These are phyloP conservation scores for Diaporthe aspalathi DNA, from an alignment of 2,329 filamentous ascomycete species.

Conservation along the genomic window DNA sequence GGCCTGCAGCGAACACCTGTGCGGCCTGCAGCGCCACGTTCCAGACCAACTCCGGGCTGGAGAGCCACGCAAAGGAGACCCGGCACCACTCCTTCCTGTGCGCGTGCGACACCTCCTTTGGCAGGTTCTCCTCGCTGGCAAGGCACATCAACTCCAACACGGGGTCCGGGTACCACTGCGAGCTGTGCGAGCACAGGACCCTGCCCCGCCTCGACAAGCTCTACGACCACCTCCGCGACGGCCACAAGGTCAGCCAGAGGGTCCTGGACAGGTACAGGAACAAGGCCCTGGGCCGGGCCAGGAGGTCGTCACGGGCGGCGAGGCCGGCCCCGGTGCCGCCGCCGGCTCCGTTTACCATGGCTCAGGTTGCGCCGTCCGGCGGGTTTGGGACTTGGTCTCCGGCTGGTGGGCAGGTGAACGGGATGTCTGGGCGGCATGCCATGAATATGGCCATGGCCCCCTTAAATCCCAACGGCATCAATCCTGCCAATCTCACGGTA, in stretches of 20 bases:
- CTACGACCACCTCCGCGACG: slow-evolving; percentile 2
- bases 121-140: background rate
- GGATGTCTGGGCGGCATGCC: background rate
- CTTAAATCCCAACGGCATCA: background rate
- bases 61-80: background rate
- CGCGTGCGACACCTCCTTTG: background rate
- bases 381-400: background rate
- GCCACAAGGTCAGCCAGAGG: slow-evolving; percentile 15
- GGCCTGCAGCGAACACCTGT: background rate
- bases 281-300: background rate
- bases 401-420: background rate
- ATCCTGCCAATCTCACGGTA: background rate
- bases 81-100: background rate
- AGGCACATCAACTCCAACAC: slow-evolving; percentile 10
- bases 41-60: slow-evolving; percentile 13
- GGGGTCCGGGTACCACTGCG: background rate
- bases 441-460: background rate
- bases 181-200: background rate
- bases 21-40: background rate
- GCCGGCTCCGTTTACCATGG: background rate
- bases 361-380: background rate
- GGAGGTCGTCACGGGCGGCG: background rate
- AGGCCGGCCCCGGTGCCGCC: background rate
- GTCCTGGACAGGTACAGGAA: background rate
- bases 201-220: slow-evolving; percentile 1